Base-by-base conservation (phyloP, 176 grass and related monocot species). In the Dactylis glomerata region DNA sequence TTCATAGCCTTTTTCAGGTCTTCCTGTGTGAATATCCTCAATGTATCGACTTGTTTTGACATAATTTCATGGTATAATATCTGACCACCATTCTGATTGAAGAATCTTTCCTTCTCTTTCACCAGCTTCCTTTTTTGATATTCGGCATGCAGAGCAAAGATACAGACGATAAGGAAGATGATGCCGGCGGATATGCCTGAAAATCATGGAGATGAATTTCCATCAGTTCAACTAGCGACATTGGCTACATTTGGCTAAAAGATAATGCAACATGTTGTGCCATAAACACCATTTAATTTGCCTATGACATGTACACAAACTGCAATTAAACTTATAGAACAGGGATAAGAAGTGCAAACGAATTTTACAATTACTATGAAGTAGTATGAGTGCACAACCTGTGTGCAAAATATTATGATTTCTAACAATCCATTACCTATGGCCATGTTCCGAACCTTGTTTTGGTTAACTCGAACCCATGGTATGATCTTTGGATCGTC, bases 1-100 rank as follows among this genome's bases (percentile, higher is more conserved):
- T 81, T 58, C 5, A 85, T 87, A 5, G 80, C 81, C 15, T 91
- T 68, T 36, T 87, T 73, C 4, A 91, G 81, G 11, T 91, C 89
- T 24, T 91, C 46, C 22, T 91, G 23, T 1, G 80, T 74, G 5
- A 87, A 91, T 41, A 91, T 10, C 54, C 6, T 49, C 55, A 83
- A 41, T 13, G 81, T 83, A 3, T 83, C 69, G 2, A 83, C 56
- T 83, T 75, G 20, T 75, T 9, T 62, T 34, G 81, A 75, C 3
- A 75, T 70, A 14, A 83, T 83, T 75, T 83, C 37, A 13, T 83
- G 69, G 8, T 26, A 83, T 11, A 83, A 36, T 36, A 83, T 83
- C 40, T 22, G 54, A 16, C 81, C 69, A 24, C 81, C 69, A 63
- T 83, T 83, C 56, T 83, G 69, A 17, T 33, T 38, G 6, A 68